phyloP scores from a whole-genome alignment of 2,329 filamentous ascomycete species.

The Aquanectria penicillioides region DNA sequence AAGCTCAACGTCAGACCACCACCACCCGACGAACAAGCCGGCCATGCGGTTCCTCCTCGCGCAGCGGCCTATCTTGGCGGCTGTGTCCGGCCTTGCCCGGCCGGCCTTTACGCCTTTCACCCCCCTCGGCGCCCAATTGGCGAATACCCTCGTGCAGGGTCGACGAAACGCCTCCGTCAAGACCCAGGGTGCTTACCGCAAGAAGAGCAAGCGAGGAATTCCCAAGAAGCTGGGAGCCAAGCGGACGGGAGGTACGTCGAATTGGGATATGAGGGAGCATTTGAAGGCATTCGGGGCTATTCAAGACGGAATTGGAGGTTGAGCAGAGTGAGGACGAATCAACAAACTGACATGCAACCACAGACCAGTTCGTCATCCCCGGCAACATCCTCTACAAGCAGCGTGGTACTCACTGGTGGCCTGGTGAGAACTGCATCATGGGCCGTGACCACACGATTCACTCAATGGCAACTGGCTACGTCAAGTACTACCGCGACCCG shows the following conservation, averaged over 20 bases:
- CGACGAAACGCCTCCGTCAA: slow-evolving; percentile 68
- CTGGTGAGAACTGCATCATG: slow-evolving; percentile 94
- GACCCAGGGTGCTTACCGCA: slow-evolving; percentile 75
- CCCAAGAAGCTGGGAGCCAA: slow-evolving; percentile 93
- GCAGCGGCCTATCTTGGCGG: slow-evolving; percentile 58
- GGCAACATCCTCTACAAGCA: slow-evolving; percentile 99
- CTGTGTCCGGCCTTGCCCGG: slow-evolving; percentile 46
- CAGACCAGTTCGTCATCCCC: slow-evolving; percentile 91
- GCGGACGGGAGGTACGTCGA: slow-evolving; percentile 81
- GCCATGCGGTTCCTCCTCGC: slow-evolving; percentile 59
- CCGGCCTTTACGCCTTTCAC: slow-evolving; percentile 33
- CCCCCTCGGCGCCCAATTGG: slow-evolving; percentile 43
- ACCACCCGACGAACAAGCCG: slow-evolving; percentile 44
- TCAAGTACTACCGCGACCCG: slow-evolving; percentile 96
- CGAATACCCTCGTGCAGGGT: slow-evolving; percentile 58
- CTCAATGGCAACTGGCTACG: slow-evolving; percentile 85
- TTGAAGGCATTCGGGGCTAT: not conserved
- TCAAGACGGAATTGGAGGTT: not conserved
- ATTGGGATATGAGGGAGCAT: not conserved
- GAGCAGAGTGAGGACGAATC: not conserved
- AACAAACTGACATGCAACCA: slow-evolving; percentile 27
- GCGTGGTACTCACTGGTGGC: slow-evolving; percentile 92
- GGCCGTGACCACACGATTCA: slow-evolving; percentile 97
- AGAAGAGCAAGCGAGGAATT: slow-evolving; percentile 67
- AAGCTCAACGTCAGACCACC: slow-evolving; percentile 46